These are phyloP conservation scores for Coniella vitis DNA, from an alignment of 2,329 filamentous ascomycete genomes.

Conservation along the genomic window DNA sequence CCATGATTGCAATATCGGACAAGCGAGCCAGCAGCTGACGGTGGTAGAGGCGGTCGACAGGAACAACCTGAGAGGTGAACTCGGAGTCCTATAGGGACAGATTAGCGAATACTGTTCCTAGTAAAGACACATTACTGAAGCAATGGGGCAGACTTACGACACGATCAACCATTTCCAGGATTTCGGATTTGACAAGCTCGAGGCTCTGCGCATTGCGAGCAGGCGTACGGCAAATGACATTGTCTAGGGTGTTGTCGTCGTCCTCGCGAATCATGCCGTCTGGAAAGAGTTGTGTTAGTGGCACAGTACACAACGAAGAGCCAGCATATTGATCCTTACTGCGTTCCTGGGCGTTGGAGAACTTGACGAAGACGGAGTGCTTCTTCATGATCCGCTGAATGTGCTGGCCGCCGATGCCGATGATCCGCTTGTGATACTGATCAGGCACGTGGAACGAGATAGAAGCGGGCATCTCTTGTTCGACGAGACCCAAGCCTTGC, in stretches of 20 bases:
- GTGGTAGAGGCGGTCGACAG: conserved; percentile 91
- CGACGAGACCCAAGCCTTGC: conserved; percentile 83
- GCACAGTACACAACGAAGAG: neutral
- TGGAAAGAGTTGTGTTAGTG: conserved; percentile 24
- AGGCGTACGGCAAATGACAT: conserved; percentile 96
- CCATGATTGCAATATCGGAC: conserved; percentile 82
- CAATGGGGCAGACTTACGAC: conserved; percentile 49
- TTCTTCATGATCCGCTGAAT: conserved; percentile 99
- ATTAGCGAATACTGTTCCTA: conserved; percentile 12
- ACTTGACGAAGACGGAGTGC: conserved; percentile 99
- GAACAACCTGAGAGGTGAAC: conserved; percentile 89
- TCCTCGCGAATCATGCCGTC: conserved; percentile 85
- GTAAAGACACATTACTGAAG: neutral
- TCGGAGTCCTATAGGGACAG: conserved; percentile 66
- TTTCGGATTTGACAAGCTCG: conserved; percentile 96
- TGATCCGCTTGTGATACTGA: conserved; percentile 98
- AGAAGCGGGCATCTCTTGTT: conserved; percentile 98
- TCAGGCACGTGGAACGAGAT: conserved; percentile 99
- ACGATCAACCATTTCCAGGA: conserved; percentile 98
- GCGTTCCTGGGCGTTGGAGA: conserved; percentile 97
- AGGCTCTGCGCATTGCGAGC: conserved; percentile 95
- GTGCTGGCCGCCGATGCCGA: conserved; percentile 95
- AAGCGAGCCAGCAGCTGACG: conserved; percentile 87
- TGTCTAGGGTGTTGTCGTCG: conserved; percentile 97
- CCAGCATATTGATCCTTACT: conserved; percentile 38